These are phyloP conservation scores for Hibiscus tridactylites DNA, from an alignment of 345 rosid genomes.

Conservation along the genomic window DNA sequence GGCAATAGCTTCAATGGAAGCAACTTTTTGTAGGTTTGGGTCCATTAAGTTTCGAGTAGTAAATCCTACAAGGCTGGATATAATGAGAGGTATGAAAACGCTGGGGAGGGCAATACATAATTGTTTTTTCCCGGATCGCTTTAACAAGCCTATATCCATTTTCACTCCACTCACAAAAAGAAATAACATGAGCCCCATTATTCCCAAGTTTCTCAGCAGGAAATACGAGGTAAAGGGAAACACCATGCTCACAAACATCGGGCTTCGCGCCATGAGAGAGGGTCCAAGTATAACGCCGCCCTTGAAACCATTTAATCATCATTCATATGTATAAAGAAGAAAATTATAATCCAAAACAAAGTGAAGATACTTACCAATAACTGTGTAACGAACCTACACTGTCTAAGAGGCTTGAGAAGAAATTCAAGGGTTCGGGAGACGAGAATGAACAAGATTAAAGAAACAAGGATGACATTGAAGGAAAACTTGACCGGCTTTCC, in stretches of 20 bases:
- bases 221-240: conserved; percentile 37
- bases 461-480: conserved; percentile 32
- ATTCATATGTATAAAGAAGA: background rate
- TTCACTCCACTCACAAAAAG: background rate
- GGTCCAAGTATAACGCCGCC: conserved; percentile 80
- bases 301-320: conserved; percentile 24
- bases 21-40: conserved; percentile 11
- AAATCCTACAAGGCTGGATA: conserved; percentile 3
- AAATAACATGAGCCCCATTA: conserved; percentile 38
- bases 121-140: background rate
- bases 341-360: background rate
- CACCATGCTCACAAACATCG: conserved; percentile 16
- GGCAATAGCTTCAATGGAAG: background rate
- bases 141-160: background rate
- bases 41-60: conserved; percentile 23
- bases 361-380: conserved; percentile 37
- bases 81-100: conserved; percentile 20
- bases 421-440: conserved; percentile 28
- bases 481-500: conserved; percentile 31
- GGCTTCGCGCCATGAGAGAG: conserved; percentile 48
- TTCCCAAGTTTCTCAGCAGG: conserved; percentile 45
- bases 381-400: conserved; percentile 65
- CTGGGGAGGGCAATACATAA: background rate
- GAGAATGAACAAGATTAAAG: conserved; percentile 30
- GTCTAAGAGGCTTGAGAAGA: conserved; percentile 61